Percentiles rank a stretch among this genome's conserved stretches.
Evolutionary conservation across 1,284 basidiomycete species (phyloP).

Genomic region (Apiotrichum gamsii): DNA sequence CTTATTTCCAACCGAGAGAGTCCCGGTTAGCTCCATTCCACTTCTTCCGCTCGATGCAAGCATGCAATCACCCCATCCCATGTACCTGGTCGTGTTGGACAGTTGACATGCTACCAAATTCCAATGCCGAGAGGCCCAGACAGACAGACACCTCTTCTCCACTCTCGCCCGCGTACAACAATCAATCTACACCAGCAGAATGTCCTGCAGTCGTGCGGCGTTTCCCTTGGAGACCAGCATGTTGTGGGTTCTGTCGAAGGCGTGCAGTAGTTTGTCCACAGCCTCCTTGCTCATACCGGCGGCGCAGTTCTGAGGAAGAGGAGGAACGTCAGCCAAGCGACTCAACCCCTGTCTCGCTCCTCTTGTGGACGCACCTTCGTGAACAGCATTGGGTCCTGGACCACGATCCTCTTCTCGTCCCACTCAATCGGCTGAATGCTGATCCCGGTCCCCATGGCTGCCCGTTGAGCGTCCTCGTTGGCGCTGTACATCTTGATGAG

Average conservation of each 20-base stretch:
- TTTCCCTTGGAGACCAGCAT: no score
- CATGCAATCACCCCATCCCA: no score
- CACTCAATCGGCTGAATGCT: conserved; percentile 37
- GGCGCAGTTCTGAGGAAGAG: conserved; percentile 25
- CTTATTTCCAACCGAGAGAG: no score
- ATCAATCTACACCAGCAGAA: no score
- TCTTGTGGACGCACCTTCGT: conserved; percentile 40
- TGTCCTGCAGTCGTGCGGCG: no score
- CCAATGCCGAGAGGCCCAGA: no score
- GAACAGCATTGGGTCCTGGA: conserved; percentile 48
- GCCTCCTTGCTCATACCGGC: conserved; percentile 11
- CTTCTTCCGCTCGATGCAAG: no score
- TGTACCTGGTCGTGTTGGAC: no score
- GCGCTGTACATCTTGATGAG: conserved; percentile 6
- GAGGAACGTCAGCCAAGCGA: background rate
- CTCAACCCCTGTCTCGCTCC: background rate
- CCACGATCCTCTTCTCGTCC: conserved; percentile 32
- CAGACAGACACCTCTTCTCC: no score
- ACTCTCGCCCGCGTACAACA: no score
- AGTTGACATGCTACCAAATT: no score
- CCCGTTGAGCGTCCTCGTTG: conserved; percentile 13
- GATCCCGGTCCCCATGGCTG: conserved; percentile 28
- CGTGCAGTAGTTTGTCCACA: conserved; percentile 2
- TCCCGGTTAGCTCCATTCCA: no score
- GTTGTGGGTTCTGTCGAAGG: background rate